Percentiles rank a stretch among this genome's conserved stretches.
Evolutionary conservation across 2,329 filamentous ascomycete genomes (phyloP).

Genomic region (Diaporthe sp.): DNA sequence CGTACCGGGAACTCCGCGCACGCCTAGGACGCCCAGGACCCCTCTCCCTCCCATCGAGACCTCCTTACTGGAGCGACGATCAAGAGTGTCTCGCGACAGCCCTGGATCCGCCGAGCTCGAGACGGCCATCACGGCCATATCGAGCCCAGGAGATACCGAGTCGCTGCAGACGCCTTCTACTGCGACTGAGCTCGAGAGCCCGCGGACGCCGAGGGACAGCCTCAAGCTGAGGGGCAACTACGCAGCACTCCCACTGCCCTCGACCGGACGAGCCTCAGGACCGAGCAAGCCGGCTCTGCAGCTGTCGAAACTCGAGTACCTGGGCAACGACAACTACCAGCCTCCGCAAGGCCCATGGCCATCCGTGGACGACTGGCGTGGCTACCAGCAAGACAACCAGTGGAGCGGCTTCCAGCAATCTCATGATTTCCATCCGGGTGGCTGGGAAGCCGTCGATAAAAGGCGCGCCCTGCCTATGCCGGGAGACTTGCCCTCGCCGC

Average conservation of each 20-base stretch:
- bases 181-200: slow-evolving; percentile 33
- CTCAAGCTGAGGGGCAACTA: slow-evolving; percentile 3
- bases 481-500: slow-evolving; percentile 4
- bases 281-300: slow-evolving; percentile 17
- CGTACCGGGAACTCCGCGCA: slow-evolving; percentile 19
- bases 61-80: neutral
- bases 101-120: slow-evolving; percentile 25
- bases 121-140: slow-evolving; percentile 28
- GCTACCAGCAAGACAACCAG: slow-evolving; percentile 9
- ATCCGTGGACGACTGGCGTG: neutral
- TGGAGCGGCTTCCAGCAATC: neutral
- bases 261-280: neutral
- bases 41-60: slow-evolving; percentile 13
- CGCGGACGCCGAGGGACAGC: slow-evolving; percentile 28
- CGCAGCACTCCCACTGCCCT: neutral
- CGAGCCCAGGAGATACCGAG: slow-evolving; percentile 32
- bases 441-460: slow-evolving; percentile 16
- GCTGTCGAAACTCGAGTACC: slow-evolving; percentile 21
- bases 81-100: neutral
- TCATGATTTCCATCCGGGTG: slow-evolving; percentile 1
- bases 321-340: slow-evolving; percentile 21
- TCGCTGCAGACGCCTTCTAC: slow-evolving; percentile 36
- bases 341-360: neutral
- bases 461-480: slow-evolving; percentile 6
- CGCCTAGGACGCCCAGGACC: slow-evolving; percentile 22